Percentiles rank a stretch among this genome's conserved stretches.
Conservation (phyloP, 176 grass and related monocot species). For the Secale cereale region DNA sequence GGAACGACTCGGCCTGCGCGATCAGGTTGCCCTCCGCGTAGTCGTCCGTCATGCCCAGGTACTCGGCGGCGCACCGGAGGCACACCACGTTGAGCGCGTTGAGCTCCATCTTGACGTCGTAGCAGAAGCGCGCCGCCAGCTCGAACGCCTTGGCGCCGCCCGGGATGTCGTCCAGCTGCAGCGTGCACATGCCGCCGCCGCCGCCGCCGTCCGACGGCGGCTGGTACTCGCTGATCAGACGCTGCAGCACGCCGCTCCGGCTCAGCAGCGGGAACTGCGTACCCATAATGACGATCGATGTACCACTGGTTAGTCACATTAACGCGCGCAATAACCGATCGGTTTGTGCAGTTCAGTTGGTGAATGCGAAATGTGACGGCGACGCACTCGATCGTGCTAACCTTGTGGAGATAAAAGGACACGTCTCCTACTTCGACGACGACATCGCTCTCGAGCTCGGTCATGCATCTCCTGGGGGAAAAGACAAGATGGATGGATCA, state of each 20-base stretch:
- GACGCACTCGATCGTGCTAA: background rate
- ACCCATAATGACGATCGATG: too few species aligned
- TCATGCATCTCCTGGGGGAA: constrained; percentile 50
- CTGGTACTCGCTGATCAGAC: constrained; percentile 59
- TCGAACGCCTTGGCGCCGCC: constrained; percentile 86
- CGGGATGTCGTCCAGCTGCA: constrained; percentile 75
- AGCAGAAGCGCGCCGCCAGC: constrained; percentile 80
- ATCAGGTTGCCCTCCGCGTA: constrained; percentile 79
- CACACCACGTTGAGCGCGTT: constrained; percentile 71
- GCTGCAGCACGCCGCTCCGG: constrained; percentile 67
- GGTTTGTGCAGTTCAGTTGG: too few species aligned
- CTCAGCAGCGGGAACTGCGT: constrained; percentile 79
- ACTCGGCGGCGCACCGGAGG: constrained; percentile 70
- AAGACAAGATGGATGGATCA: background rate
- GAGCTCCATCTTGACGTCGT: constrained; percentile 77
- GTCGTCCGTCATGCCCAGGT: constrained; percentile 84
- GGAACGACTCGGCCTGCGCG: constrained; percentile 68
- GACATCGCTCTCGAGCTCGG: constrained; percentile 66
- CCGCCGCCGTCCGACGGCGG: constrained; percentile 7
- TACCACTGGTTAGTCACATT: too few species aligned
- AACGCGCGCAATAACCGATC: too few species aligned
- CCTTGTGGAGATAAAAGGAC: constrained; percentile 78
- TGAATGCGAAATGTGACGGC: background rate
- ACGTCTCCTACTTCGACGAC: constrained; percentile 62
- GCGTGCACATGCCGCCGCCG: constrained; percentile 47